These are phyloP conservation scores for Kokia cookei DNA, from an alignment of 441 rosid genomes.

Conservation along the genomic window DNA sequence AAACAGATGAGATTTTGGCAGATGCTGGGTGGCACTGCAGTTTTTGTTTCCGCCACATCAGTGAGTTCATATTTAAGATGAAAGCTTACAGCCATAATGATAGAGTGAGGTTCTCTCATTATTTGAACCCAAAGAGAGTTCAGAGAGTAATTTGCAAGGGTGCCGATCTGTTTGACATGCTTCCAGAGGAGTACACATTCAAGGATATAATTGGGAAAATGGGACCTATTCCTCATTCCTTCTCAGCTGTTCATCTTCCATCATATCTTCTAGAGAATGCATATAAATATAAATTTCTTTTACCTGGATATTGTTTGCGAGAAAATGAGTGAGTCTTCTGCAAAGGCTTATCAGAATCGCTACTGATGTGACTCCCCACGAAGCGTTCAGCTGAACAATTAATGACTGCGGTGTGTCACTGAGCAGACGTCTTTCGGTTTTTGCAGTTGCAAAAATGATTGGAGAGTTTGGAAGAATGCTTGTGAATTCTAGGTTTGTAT, in stretches of 20 bases:
- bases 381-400: slow-evolving; percentile 19
- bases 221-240: slow-evolving; percentile 96
- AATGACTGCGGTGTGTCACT: slow-evolving; percentile 15
- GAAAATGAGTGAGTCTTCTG: slow-evolving; percentile 38
- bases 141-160: slow-evolving; percentile 89
- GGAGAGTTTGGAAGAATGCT: slow-evolving; percentile 18
- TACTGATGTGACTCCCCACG: slow-evolving; percentile 16
- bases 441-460: not conserved
- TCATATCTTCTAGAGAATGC: slow-evolving; percentile 79
- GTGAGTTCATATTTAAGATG: slow-evolving; percentile 91
- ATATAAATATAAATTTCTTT: slow-evolving; percentile 67
- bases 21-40: slow-evolving; percentile 48
- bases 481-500: slow-evolving; percentile 30
- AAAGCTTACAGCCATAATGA: slow-evolving; percentile 92
- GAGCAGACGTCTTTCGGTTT: slow-evolving; percentile 5
- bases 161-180: slow-evolving; percentile 87
- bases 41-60: slow-evolving; percentile 86
- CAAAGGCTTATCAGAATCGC: slow-evolving; percentile 22
- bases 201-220: slow-evolving; percentile 89
- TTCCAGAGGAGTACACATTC: slow-evolving; percentile 92
- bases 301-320: slow-evolving; percentile 85
- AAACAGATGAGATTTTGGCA: slow-evolving; percentile 67
- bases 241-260: slow-evolving; percentile 91
- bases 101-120: slow-evolving; percentile 80
- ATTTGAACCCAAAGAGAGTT: slow-evolving; percentile 73